Percentiles rank a stretch among this genome's conserved stretches.
These are phyloP conservation scores for Cucumis variabilis DNA, from an alignment of 331 rosid genomes.

Conservation along the genomic window DNA sequence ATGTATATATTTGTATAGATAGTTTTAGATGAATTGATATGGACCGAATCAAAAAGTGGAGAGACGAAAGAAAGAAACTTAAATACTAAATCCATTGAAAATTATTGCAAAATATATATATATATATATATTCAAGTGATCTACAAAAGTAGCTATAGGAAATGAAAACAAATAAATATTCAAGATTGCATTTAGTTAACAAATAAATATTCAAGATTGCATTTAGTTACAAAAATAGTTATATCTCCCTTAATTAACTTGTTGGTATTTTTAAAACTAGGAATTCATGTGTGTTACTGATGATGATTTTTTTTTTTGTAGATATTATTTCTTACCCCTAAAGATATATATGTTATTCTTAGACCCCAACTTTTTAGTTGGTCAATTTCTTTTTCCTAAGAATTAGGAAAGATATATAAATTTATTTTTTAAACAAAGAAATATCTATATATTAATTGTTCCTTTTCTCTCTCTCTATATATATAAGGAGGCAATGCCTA, in stretches of 20 bases:
- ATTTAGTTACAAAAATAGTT: no score
- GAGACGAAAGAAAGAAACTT: not conserved
- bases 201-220: no score
- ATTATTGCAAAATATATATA: not conserved
- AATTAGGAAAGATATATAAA: not conserved
- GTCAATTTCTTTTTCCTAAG: not conserved
- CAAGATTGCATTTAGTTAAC: no score
- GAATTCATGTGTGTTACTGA: not conserved
- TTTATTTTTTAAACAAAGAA: not conserved
- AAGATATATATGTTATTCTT: not conserved
- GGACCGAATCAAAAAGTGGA: not conserved
- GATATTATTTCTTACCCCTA: not conserved
- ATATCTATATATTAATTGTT: not conserved
- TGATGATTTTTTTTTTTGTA: not conserved
- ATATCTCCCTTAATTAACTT: no score
- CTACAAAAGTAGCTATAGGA: no score
- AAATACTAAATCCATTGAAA: not conserved
- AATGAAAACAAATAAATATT: not conserved
- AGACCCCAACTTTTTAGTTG: not conserved
- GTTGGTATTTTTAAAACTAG: not conserved
- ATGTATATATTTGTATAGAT: not conserved
- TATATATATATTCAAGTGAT: no score
- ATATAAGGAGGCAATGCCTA: no score
- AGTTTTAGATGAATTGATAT: not conserved
- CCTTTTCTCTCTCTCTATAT: no score